Evolutionary conservation across 306 rosid species (phyloP), one percentile per base, ranked within the genome.

Genomic region (Gillenia trifoliata): DNA sequence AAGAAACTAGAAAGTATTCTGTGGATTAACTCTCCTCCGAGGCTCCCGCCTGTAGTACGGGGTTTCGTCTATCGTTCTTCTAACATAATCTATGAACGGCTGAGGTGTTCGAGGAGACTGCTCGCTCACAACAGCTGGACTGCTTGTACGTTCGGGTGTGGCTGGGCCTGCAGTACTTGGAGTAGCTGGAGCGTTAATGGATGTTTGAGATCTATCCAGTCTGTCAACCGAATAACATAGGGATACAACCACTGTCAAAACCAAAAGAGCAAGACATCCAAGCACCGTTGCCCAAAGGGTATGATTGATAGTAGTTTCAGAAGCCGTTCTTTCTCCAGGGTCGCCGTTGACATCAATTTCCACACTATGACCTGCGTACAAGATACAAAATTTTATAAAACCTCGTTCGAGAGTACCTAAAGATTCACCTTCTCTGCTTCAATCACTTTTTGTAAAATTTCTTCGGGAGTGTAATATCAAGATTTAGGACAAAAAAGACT

Each of bases 61-160:
- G 72, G 98, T 93, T 84, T 93, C 98, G 38, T 93, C 98, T 34
- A 93, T 91, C 0, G 98, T 93, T 85, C 89, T 90, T 77, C 97
- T 80, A 33, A 93, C 97, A 11, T 93, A 93, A 79, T 93, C 97
- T 38, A 93, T 90, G 67, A 91, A 93, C 4, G 97, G 98, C 89
- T 88, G 92, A 12, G 98, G 98, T 7, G 96, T 93, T 73, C 86
- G 88, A 74, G 97, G 98, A 70, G 98, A 91, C 77, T 68, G 78
- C 62, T 94, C 93, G 0, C 71, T 78, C 54, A 20, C 28, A 72
- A 67, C 76, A 15, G 67, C 74, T 15, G 91, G 80, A 50, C 84
- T 84, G 79, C 86, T 49, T 1, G 55, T 75, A 56, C 82, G 88
- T 63, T 72, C 88, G 16, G 96, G 94, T 19, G 96, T 91, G 65